These are phyloP conservation scores for Saitozyma podzolica DNA, from an alignment of 768 basidiomycete species.

Conservation along the genomic window DNA sequence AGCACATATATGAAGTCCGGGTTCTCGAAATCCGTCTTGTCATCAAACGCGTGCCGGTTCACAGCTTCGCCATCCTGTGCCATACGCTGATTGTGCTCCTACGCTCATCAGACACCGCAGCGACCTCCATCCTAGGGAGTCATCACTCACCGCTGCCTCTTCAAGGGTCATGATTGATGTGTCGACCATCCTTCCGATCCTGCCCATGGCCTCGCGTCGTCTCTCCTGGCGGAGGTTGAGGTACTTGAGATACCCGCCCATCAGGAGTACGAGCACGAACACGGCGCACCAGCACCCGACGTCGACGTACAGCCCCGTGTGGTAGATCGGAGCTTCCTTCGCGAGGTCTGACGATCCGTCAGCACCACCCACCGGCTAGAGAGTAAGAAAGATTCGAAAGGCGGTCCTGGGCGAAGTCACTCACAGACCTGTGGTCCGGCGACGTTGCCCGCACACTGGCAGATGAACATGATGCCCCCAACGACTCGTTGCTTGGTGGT, in stretches of 20 bases:
- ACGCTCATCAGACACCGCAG: not conserved
- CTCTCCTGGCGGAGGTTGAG: constrained; percentile 55
- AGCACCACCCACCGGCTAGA: not conserved
- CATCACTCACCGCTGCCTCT: constrained; percentile 19
- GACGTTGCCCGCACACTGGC: constrained; percentile 38
- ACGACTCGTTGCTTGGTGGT: constrained; percentile 28
- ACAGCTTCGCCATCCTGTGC: not conserved
- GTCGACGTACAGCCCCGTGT: constrained; percentile 54
- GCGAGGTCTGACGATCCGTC: not conserved
- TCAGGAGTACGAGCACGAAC: constrained; percentile 52
- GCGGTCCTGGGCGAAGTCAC: too few relatives aligned
- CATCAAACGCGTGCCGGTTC: constrained; percentile 30
- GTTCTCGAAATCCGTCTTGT: constrained; percentile 43
- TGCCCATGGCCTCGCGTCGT: constrained; percentile 51
- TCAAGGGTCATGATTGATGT: constrained; percentile 50
- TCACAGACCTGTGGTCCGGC: constrained; percentile 29
- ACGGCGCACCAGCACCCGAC: constrained; percentile 51
- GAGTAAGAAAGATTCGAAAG: too few relatives aligned
- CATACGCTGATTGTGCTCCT: constrained; percentile 24
- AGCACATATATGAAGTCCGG: constrained; percentile 26
- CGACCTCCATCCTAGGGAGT: not conserved
- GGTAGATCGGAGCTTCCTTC: constrained; percentile 46
- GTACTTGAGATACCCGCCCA: constrained; percentile 53
- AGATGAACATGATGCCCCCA: constrained; percentile 15
- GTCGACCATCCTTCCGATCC: constrained; percentile 53